phyloP scores from a whole-genome alignment of 2,329 filamentous ascomycete species.

The Tolypocladium ophioglossoides region DNA sequence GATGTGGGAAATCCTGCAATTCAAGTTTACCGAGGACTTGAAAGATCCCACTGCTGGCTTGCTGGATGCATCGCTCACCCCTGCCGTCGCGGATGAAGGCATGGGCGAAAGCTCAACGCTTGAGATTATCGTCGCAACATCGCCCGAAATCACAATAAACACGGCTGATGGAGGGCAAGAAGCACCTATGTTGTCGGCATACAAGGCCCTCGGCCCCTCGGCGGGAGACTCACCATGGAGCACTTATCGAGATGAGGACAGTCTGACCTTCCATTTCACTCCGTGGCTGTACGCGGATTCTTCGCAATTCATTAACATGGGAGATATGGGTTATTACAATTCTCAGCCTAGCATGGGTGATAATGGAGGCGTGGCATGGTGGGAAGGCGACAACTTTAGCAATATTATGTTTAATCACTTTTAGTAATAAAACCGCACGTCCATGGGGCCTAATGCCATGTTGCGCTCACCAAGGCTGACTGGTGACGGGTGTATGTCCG shows the following conservation, averaged over 20 bases:
- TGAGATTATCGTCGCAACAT: conserved; percentile 40
- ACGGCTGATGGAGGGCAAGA: conserved; percentile 40
- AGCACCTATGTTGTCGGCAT: conserved; percentile 28
- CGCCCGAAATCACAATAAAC: conserved; percentile 39
- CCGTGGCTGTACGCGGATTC: conserved; percentile 33
- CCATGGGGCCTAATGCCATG: not conserved
- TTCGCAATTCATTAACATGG: conserved; percentile 26
- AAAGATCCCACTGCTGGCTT: conserved; percentile 25
- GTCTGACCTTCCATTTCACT: conserved; percentile 28
- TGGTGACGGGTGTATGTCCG: not conserved
- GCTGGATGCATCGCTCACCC: conserved; percentile 30
- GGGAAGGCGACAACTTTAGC: conserved; percentile 27
- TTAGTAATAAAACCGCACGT: conserved; percentile 10
- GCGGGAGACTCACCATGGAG: conserved; percentile 12
- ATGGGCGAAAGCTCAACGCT: conserved; percentile 26
- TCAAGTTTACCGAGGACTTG: conserved; percentile 29
- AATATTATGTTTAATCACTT: conserved; percentile 28
- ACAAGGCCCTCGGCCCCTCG: conserved; percentile 16
- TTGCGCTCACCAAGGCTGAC: too few relatives aligned
- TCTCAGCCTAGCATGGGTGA: conserved; percentile 14
- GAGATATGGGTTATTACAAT: conserved; percentile 22
- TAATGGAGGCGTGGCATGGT: conserved; percentile 23
- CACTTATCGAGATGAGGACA: conserved; percentile 21
- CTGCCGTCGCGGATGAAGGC: conserved; percentile 17
- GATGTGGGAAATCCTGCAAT: conserved; percentile 42